phyloP scores from a whole-genome alignment of 345 rosid species.

The Laguncularia racemosa region DNA sequence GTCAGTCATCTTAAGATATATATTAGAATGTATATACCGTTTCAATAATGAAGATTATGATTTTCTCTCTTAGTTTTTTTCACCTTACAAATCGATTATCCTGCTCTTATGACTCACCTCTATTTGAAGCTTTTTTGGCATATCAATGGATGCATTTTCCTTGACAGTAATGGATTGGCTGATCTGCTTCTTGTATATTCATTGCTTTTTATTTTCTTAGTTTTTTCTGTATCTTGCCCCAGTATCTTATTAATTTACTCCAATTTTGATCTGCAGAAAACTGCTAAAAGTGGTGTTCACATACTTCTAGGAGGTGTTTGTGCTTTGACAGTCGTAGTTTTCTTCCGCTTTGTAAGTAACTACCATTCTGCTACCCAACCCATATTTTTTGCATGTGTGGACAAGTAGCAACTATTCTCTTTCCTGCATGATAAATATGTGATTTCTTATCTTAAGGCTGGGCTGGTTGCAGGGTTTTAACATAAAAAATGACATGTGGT shows the following conservation, averaged over 20 bases:
- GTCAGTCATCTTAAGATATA: no score
- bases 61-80: no score
- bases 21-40: no score
- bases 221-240: neutral
- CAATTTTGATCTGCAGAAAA: slow-evolving; percentile 45
- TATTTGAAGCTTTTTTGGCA: no score
- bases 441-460: neutral
- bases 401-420: neutral
- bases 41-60: no score
- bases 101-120: no score
- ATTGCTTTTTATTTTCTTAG: neutral
- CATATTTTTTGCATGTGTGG: no score
- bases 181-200: neutral
- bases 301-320: slow-evolving; percentile 89
- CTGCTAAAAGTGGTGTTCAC: slow-evolving; percentile 88
- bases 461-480: no score
- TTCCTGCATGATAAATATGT: neutral
- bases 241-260: slow-evolving; percentile 3
- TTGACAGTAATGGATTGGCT: no score
- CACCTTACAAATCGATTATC: no score
- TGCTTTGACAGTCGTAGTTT: slow-evolving; percentile 79
- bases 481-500: no score
- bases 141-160: no score
- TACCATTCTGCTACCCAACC: neutral
- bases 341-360: slow-evolving; percentile 87